Percentiles rank a stretch among this genome's conserved stretches.
Evolutionary conservation across 495 filamentous ascomycete genomes (phyloP).

Genomic region (Neurospora tetraspora): DNA sequence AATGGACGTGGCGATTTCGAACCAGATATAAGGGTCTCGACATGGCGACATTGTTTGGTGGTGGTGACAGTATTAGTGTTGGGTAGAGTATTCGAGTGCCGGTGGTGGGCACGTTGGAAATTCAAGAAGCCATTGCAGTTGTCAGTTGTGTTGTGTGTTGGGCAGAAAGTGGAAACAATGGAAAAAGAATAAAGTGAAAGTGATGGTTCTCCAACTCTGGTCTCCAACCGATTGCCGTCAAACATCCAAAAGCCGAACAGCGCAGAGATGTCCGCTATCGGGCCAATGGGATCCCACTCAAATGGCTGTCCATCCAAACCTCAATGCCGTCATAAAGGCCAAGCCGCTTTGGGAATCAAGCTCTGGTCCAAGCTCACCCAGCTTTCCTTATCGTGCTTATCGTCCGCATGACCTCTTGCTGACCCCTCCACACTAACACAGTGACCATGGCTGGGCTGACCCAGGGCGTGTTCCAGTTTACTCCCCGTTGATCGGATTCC

Average conservation of each 20-base stretch:
- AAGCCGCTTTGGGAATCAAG: background rate
- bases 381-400: background rate
- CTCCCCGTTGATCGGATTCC: too few species aligned
- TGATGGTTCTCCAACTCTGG: background rate
- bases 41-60: slow-evolving; percentile 20
- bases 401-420: background rate
- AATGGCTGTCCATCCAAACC: background rate
- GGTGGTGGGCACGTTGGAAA: background rate
- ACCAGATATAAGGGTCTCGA: slow-evolving; percentile 11
- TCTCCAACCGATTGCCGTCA: background rate
- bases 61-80: background rate
- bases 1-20: slow-evolving; percentile 9
- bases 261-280: background rate
- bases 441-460: background rate
- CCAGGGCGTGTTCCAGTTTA: too few species aligned
- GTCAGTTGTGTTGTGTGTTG: background rate
- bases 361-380: background rate
- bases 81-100: background rate
- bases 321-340: background rate
- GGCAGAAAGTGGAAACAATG: background rate
- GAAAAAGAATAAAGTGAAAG: background rate
- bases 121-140: background rate
- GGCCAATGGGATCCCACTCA: background rate
- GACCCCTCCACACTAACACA: background rate
- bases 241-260: background rate